These are phyloP conservation scores for Fomitiporia mediterranea DNA, from an alignment of 1,284 basidiomycete genomes.

Conservation along the genomic window DNA sequence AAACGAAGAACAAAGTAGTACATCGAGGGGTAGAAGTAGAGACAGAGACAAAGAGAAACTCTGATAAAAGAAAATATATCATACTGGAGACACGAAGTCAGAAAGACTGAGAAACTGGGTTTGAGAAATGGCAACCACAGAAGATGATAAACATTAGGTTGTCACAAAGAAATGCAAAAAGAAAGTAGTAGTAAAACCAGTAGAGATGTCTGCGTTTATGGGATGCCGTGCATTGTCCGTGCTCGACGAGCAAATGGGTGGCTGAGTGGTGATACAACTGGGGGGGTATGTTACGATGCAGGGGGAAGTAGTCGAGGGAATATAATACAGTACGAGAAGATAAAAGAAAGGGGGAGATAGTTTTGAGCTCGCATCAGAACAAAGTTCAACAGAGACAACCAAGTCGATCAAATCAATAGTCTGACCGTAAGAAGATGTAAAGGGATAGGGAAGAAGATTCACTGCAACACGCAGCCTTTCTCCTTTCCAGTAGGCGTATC, in stretches of 20 bases:
- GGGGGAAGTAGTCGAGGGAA: neutral
- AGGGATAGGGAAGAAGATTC: neutral
- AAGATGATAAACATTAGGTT: too few species aligned
- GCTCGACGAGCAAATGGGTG: too few species aligned
- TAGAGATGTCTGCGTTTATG: neutral
- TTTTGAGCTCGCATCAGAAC: too few species aligned
- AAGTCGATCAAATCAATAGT: neutral
- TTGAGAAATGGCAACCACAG: too few species aligned
- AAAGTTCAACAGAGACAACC: neutral
- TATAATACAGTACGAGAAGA: neutral
- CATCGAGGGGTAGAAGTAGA: neutral
- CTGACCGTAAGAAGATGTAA: neutral
- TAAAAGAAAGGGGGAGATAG: neutral
- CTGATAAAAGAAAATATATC: too few species aligned
- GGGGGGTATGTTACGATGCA: neutral
- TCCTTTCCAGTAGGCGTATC: constrained; percentile 8
- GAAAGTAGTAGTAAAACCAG: neutral
- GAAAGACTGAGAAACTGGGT: constrained; percentile 2
- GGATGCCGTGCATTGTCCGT: neutral
- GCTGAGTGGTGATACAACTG: neutral
- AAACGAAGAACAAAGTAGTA: neutral
- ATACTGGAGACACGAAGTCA: too few species aligned
- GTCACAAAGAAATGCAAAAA: neutral
- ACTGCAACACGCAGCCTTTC: constrained; percentile 17
- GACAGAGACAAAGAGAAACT: neutral